Evolutionary conservation across 345 rosid species (phyloP), one percentile per base, ranked within the genome.

Genomic region (Rubroshorea leprosula): DNA sequence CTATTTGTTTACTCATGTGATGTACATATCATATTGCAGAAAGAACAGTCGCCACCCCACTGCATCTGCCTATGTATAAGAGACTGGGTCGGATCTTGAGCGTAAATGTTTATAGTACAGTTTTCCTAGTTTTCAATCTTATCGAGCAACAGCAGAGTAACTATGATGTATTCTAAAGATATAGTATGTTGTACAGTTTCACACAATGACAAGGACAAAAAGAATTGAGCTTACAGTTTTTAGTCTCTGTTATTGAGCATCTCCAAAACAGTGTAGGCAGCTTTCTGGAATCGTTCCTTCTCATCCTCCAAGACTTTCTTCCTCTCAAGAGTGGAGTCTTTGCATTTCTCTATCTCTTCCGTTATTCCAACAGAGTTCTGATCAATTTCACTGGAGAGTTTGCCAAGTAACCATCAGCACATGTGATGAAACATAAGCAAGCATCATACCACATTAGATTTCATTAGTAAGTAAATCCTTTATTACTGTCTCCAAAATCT

Each of bases 321-420:
- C 82, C 79, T 81, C 75, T 89, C 92, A 49, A 75, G 66, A 23
- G 83, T 86, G 51, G 74, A 72, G 24, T 75, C 82, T 70, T 77
- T 85, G 76, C 84, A 83, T 72, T 80, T 89, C 71, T 68, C 90
- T 39, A 83, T 80, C 71, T 93, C 97, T 72, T 83, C 96, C 51
- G 57, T 61, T 48, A 93, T 73, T 65, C 76, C 90, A 49, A 56
- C 66, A 27, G 91, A 70, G 72, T 68, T 82, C 68, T 85, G 91
- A 71, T 89, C 95, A 47, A 87, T 73, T 76, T 93, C 96, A 65
- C 99, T 93, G 78, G 68, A 67, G 10, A 39, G 17, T 54, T 18
- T 65, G 50, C 35, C 41, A 61, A 61, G 53, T 25, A 15, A 68
- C 6, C 10, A 24, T 51, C 23, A 51, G n/a, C n/a, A n/a, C n/a